Evolutionary conservation across 495 filamentous ascomycete genomes (phyloP), one percentile per base, ranked within the genome.

Genomic region (Xylona heveae): DNA sequence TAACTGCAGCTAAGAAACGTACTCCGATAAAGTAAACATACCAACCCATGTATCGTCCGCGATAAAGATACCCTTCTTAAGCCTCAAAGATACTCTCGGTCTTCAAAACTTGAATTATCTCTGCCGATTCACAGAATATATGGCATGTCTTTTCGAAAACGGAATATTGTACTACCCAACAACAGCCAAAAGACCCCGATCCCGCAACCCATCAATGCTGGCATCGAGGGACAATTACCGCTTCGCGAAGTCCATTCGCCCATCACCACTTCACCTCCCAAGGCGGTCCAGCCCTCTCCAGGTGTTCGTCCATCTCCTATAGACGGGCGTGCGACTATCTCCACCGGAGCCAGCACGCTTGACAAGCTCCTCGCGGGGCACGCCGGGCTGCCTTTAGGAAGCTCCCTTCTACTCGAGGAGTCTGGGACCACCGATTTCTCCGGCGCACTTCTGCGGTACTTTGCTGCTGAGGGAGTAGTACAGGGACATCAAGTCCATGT

Each of bases 371-470:
- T 97, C 1, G 81, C 79, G 15, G 81, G 84, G 0, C 83, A 95
- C 57, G 66, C 72, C n/a, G 88, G 90, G 0, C 61, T 95, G 1
- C 67, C 81, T 1, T 57, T 95, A 12, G 85, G 88, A 0, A 84
- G 65, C 19, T 73, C 68, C 1, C 43, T 95, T 3, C 50, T 97
- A 14, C 52, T 95, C n/a, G 81, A 83, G 42, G 88, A 97, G 42
- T 78, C 72, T 42, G 88, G 85, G 2, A 93, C 84, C 12, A 97
- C 88, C 1, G 88, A 97, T 42, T 97, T 85, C 53, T 76, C 78
- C 0, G 81, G 81, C 1, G 63, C 74, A 32, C 58, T 97, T 37
- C 58, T 94, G 13, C 63, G 78, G 28, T 93, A 83, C 46, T 95
- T 82, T 55, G 90, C 80, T 1, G 84, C 85, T 1, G 84, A 97